A percentile compares a stretch with the other conserved stretches of the same genome.
Conservation (phyloP, 176 grass and related monocot genomes). For the Oryza glaberrima region DNA sequence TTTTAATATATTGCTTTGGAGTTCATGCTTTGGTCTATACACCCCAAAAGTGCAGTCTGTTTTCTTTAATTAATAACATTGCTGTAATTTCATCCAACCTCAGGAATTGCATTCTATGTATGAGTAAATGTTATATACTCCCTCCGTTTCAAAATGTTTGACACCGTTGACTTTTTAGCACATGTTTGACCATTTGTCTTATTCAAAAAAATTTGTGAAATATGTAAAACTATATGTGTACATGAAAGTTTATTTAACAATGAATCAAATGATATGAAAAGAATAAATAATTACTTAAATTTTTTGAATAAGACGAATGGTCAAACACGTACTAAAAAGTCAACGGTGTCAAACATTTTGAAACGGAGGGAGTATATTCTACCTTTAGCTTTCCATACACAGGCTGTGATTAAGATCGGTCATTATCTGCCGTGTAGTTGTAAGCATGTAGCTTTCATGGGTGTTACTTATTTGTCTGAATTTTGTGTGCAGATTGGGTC, state of each 20-base stretch:
- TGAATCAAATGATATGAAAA: too few relatives aligned
- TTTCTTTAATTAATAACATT: background rate
- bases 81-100: background rate
- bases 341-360: too few relatives aligned
- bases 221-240: too few relatives aligned
- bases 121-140: background rate
- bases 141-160: too few relatives aligned
- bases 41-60: background rate
- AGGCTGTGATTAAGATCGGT: background rate
- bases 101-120: background rate
- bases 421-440: background rate
- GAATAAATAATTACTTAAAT: too few relatives aligned
- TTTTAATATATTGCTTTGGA: background rate
- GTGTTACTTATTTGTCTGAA: conserved; percentile 18
- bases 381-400: background rate
- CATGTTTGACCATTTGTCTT: too few relatives aligned
- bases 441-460: conserved; percentile 17
- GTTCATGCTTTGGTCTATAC: background rate
- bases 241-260: too few relatives aligned
- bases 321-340: too few relatives aligned
- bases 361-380: background rate
- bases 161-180: too few relatives aligned
- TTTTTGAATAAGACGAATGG: too few relatives aligned
- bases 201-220: too few relatives aligned
- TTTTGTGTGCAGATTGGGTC: conserved; percentile 63